phyloP scores from a whole-genome alignment of 163 green algal genomes.

The Volvox carteri region DNA sequence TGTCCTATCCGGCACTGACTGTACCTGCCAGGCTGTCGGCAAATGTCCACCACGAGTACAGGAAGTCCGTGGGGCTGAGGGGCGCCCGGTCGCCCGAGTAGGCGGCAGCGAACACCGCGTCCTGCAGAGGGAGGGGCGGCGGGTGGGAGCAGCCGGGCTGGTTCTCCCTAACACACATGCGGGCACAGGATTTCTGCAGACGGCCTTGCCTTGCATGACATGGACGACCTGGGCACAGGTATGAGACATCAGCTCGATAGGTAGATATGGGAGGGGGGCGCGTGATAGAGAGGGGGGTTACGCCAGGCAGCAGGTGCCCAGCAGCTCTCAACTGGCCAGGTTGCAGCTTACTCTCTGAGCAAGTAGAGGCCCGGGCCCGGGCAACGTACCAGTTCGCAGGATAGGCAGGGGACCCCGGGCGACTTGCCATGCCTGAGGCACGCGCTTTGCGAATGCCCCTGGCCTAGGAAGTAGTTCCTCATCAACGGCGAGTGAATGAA shows the following conservation, averaged over 20 bases:
- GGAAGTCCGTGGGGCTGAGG: constrained; percentile 86
- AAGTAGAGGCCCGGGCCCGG: no score
- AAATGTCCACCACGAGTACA: constrained; percentile 83
- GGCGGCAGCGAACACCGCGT: constrained; percentile 81
- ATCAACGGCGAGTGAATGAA: constrained; percentile 89
- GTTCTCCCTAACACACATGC: no score
- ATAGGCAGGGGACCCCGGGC: constrained; percentile 71
- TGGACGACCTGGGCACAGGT: no score
- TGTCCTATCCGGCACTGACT: no score
- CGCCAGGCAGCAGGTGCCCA: no score
- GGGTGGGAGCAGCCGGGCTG: no score
- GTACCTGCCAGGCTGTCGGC: constrained; percentile 65
- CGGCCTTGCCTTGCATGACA: no score
- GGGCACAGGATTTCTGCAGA: no score
- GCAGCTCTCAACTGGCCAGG: no score
- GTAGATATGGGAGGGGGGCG: neutral
- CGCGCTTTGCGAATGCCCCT: constrained; percentile 69
- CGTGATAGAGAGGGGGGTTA: neutral
- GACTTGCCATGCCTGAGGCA: constrained; percentile 58
- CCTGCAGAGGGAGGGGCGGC: constrained; percentile 63
- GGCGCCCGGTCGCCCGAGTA: constrained; percentile 79
- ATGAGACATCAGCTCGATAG: no score
- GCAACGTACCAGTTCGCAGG: constrained; percentile 83
- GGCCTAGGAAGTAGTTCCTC: constrained; percentile 81
- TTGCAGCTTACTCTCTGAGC: no score